Evolutionary conservation across 140 eudicot species (phyloP).

Genomic region (Stevia rebaudiana): DNA sequence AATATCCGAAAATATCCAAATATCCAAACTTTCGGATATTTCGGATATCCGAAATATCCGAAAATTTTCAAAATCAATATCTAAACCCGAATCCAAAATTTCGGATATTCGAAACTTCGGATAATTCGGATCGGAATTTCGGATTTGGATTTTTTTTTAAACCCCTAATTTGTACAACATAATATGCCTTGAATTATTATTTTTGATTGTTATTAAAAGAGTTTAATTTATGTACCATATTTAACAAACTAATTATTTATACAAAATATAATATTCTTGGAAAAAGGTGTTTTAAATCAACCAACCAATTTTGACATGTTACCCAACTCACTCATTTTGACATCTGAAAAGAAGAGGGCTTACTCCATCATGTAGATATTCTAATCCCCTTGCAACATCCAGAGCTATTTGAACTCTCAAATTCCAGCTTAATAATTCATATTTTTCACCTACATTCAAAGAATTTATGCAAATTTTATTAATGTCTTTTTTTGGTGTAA

Average conservation of each 20-base stretch:
- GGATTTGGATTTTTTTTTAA: no score
- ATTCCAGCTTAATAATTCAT: slow-evolving; percentile 62
- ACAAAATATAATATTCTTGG: neutral
- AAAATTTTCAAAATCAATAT: no score
- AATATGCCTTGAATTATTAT: neutral
- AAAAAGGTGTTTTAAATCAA: neutral
- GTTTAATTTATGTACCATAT: neutral
- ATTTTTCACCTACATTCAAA: slow-evolving; percentile 51
- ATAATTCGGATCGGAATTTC: no score
- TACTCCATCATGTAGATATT: slow-evolving; percentile 99
- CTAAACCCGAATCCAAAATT: no score
- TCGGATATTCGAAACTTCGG: no score
- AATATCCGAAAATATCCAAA: no score
- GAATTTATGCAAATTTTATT: neutral
- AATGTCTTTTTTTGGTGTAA: neutral
- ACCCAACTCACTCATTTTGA: neutral
- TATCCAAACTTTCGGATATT: no score
- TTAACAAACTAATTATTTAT: neutral
- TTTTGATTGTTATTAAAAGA: neutral
- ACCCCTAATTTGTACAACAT: no score
- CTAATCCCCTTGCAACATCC: slow-evolving; percentile 94
- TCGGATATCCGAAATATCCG: no score
- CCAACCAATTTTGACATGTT: neutral
- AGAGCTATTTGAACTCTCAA: slow-evolving; percentile 82
- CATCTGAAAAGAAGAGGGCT: slow-evolving; percentile 9